These are phyloP conservation scores for Trichoderma sp. DNA, from an alignment of 2,329 filamentous ascomycete genomes.

Conservation along the genomic window DNA sequence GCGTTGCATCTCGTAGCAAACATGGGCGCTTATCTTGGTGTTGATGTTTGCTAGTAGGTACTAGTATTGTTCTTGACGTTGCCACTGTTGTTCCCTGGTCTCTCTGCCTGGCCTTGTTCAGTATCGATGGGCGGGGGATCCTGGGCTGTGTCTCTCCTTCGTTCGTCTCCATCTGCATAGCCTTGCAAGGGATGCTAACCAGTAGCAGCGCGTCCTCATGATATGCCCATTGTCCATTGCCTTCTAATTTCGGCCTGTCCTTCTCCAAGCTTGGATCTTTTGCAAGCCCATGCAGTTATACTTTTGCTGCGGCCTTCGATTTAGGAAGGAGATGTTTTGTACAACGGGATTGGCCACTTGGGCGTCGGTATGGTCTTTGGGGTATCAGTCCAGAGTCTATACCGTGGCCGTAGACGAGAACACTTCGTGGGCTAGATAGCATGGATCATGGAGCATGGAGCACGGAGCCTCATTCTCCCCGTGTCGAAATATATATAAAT, in stretches of 20 bases:
- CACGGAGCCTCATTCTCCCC: not conserved
- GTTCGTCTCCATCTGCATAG: not conserved
- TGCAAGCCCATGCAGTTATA: not conserved
- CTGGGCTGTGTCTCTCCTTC: not conserved
- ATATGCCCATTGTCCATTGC: not conserved
- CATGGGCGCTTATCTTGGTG: not conserved
- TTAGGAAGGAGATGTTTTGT: conserved; percentile 22
- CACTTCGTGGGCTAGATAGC: not conserved
- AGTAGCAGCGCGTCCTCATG: not conserved
- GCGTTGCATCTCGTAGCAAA: not conserved
- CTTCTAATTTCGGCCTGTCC: conserved; percentile 17
- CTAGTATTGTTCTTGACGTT: not conserved
- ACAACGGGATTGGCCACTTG: not conserved
- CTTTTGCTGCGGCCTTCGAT: not conserved
- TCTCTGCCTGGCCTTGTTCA: not conserved
- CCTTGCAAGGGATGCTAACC: not conserved
- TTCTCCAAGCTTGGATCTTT: conserved; percentile 17
- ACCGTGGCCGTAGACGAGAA: not conserved
- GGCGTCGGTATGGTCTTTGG: not conserved
- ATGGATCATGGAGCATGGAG: not conserved
- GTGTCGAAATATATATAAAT: not conserved
- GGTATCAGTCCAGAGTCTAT: not conserved
- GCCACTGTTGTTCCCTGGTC: not conserved
- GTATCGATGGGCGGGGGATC: not conserved
- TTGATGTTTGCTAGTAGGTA: not conserved